Conservation (phyloP, 768 basidiomycete species). For the Macrolepiota fuliginosa region DNA sequence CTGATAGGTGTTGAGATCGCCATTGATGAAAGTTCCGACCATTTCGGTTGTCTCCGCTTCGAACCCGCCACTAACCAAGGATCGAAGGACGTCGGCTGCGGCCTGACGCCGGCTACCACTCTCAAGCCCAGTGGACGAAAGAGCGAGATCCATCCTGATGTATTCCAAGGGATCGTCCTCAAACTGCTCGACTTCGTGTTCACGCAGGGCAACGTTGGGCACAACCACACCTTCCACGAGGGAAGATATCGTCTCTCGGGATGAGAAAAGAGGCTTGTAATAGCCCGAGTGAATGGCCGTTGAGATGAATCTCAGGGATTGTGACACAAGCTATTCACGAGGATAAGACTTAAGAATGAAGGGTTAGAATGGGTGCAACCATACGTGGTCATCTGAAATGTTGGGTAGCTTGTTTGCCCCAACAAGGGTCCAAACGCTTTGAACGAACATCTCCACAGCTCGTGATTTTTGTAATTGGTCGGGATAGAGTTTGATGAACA, state of each 20-base stretch:
- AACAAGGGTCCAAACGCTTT: conserved; percentile 87
- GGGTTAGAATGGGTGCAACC: conserved; percentile 19
- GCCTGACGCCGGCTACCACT: conserved; percentile 87
- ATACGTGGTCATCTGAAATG: conserved; percentile 71
- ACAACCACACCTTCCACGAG: conserved; percentile 90
- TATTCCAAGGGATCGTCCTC: conserved; percentile 97
- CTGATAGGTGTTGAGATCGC: conserved; percentile 68
- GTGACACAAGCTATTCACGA: conserved; percentile 71
- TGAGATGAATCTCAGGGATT: conserved; percentile 87
- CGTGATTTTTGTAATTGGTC: conserved; percentile 67
- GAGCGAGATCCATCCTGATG: conserved; percentile 82
- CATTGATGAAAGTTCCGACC: conserved; percentile 79
- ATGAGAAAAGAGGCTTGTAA: conserved; percentile 78
- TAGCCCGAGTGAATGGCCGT: conserved; percentile 88
- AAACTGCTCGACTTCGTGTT: conserved; percentile 92
- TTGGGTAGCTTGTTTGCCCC: conserved; percentile 68
- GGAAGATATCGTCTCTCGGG: conserved; percentile 74
- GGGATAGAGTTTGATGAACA: conserved; percentile 81
- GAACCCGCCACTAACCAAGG: conserved; percentile 77
- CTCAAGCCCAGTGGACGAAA: conserved; percentile 60
- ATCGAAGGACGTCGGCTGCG: conserved; percentile 93
- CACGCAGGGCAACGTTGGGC: conserved; percentile 87
- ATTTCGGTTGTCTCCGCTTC: conserved; percentile 88
- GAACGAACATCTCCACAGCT: conserved; percentile 73
- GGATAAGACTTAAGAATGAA: neutral